Conservation (phyloP, 148 eudicot genomes). For the Rhododendron simsii region DNA sequence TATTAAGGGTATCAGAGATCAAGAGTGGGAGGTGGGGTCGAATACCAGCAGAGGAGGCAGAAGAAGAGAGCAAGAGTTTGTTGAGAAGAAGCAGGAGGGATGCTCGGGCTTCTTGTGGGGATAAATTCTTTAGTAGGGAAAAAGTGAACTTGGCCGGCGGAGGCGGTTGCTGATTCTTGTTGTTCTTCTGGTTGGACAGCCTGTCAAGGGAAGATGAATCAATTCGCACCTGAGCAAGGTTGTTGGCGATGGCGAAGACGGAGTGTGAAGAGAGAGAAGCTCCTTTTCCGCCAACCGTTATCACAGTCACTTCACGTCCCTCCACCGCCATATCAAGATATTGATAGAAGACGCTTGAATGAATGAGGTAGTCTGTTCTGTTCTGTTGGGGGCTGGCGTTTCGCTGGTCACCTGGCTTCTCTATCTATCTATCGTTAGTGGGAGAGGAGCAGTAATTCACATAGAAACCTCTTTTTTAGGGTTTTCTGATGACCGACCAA, state of each 20-base stretch:
- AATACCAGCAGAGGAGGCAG: conserved; percentile 22
- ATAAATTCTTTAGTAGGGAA: conserved; percentile 35
- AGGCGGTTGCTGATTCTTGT: conserved; percentile 3
- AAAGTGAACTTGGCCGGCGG: conserved; percentile 26
- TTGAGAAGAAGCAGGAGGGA: conserved; percentile 42
- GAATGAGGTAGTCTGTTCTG: too few species aligned
- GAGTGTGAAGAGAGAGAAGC: conserved; percentile 52
- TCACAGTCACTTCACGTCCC: conserved; percentile 7
- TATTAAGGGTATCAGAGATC: conserved; percentile 27
- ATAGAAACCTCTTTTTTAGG: too few species aligned
- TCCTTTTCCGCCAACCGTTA: conserved; percentile 68
- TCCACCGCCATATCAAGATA: not conserved
- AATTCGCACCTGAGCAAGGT: conserved; percentile 37
- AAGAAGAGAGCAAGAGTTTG: conserved; percentile 44
- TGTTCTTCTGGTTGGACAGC: not conserved
- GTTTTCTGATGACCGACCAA: too few species aligned
- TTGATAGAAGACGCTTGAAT: not conserved
- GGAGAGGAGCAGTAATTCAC: too few species aligned
- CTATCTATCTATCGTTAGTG: too few species aligned
- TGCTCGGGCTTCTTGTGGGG: conserved; percentile 56
- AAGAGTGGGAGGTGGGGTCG: conserved; percentile 23
- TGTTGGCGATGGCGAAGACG: conserved; percentile 44
- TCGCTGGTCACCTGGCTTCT: too few species aligned
- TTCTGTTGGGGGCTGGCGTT: too few species aligned
- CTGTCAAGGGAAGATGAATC: conserved; percentile 58